Base-by-base conservation (phyloP, 495 filamentous ascomycete genomes). In the Penicillium flavigenum region DNA sequence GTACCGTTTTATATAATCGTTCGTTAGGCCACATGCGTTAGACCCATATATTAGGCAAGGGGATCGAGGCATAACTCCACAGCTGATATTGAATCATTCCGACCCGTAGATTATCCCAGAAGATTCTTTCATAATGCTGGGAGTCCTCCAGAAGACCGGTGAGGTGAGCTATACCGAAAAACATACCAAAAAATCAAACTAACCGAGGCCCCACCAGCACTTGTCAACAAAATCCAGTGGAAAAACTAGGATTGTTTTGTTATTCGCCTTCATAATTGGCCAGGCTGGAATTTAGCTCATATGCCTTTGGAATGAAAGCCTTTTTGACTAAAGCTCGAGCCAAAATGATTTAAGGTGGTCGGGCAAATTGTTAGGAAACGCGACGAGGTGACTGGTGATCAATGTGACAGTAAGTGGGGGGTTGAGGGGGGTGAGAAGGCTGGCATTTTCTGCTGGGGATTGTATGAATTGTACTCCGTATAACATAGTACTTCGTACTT, bases 131-230 rank as follows among this genome's bases (percentile, higher is more conserved):
- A 12, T 11, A 12, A 32, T 29, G 27, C 27, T 29, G 16, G 26
- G 29, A 17, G n/a, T 39, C 1, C 16, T 1, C 5, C 19, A 24
- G n/a, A 24, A 50, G 47, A 50, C 32, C 20, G 29, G 20, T 26
- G 20, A n/a, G 11, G 5, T 27, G 14, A 16, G 4, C 32, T n/a
- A 38, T 44, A 4, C 19, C 8, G 4, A 1, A 19, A 42, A 53
- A 53, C 12, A 4, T 22, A 17, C 8, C 22, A 52, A 29, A 39
- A 31, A 44, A 16, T n/a, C 19, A 34, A 32, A 31, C 5, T n/a
- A 43, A 17, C 51, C 38, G 51, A 53, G 38, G 38, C 51, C 51
- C 51, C 51, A 53, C 51, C 26, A 42, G 31, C 7, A n/a, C 24
- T 26, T 29, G 22, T 52, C 16, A 52, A 52, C n/a, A 22, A 51